Conservation (phyloP, 108 stramenopile species). For the Cyclotella sp. region DNA sequence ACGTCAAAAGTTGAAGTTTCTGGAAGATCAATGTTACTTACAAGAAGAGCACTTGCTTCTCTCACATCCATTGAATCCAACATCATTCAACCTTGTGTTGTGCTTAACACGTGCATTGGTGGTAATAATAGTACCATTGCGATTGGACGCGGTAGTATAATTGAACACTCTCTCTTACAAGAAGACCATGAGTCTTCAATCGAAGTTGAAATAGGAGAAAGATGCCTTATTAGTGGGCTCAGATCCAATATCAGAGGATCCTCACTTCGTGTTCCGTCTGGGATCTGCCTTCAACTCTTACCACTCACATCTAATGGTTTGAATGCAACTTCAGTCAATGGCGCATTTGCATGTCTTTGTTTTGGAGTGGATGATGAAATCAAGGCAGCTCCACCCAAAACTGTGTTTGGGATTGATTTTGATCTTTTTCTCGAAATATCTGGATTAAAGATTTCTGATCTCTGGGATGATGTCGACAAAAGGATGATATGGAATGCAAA, state of each 20-base stretch:
- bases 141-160: constrained; percentile 32
- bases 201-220: constrained; percentile 40
- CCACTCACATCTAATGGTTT: constrained; percentile 25
- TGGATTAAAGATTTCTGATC: constrained; percentile 42
- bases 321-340: neutral
- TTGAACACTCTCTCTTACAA: constrained; percentile 43
- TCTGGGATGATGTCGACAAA: constrained; percentile 54
- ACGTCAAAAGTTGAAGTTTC: constrained; percentile 7
- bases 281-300: constrained; percentile 62
- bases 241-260: constrained; percentile 17
- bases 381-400: constrained; percentile 45
- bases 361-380: constrained; percentile 70
- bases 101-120: constrained; percentile 29
- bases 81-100: neutral
- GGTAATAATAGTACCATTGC: neutral
- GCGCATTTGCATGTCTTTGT: constrained; percentile 58
- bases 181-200: neutral
- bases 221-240: constrained; percentile 69
- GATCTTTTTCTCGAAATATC: constrained; percentile 48
- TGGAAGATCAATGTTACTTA: constrained; percentile 33
- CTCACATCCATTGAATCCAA: constrained; percentile 6
- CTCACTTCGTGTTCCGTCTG: constrained; percentile 42
- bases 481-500: constrained; percentile 75
- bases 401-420: constrained; percentile 62
- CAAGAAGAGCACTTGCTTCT: constrained; percentile 15